Base-by-base conservation (phyloP, 495 filamentous ascomycete species). In the Penicillium cataractarum region DNA sequence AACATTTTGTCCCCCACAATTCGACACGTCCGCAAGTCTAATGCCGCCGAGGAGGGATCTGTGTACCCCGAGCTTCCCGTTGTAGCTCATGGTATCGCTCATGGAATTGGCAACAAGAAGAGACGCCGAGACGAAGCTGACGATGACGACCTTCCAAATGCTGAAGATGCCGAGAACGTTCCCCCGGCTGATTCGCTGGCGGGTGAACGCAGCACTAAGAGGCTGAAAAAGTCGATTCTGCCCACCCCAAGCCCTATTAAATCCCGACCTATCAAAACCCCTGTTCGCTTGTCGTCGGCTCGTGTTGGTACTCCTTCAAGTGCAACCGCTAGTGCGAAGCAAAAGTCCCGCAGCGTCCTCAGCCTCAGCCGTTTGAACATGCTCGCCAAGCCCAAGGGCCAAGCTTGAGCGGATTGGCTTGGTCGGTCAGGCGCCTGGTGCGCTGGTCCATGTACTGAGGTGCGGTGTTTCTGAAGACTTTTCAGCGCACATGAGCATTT, bases 71-170 rank as follows among this genome's bases (percentile, higher is more conserved):
- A 77, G 6, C 69, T 82, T 40, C 71, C 73, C 0, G 76, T 84
- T 12, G 78, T 90, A 33, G 82, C 88, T 6, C 89, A 92, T 66
- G 90, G 90, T 33, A 86, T 90, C 52, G 84, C 88, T 9, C 90
- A 92, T 69, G 90, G 90, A 33, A 85, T 93, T 68, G 69, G 75
- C 4, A 91, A 89, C 76, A 91, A 93, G 80, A 92, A 92, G 78
- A 82, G 89, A 49, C 82, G 83, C 58, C 83, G 86, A 17, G 80
- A 78, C 46, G 72, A 79, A 4, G 62, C 66, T 9, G 89, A 66
- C 80, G 76, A 78, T 32, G 73, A 76, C n/a, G 68, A 70, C 15
- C 73, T 86, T 37, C 82, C 87, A 3, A 85, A 87, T 64, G 57
- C 70, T 44, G 71, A 83, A 17, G 37, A 66, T 61, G 32, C 67